These are phyloP conservation scores for Artemisia tridentata DNA, from an alignment of 129 eudicot species.

Conservation along the genomic window DNA sequence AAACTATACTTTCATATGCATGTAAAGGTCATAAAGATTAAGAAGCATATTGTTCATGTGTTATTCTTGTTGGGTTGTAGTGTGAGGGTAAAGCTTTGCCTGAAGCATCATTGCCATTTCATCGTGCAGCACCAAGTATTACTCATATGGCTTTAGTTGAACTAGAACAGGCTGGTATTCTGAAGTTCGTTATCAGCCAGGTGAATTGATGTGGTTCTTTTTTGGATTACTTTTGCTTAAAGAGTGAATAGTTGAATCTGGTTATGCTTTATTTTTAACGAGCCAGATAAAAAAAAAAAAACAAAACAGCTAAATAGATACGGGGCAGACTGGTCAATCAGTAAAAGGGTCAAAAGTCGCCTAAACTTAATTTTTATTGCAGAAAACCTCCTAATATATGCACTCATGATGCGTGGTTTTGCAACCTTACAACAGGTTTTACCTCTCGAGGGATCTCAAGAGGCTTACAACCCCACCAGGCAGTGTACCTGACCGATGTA, in stretches of 20 bases:
- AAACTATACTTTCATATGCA: not conserved
- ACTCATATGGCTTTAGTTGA: constrained; percentile 96
- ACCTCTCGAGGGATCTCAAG: no score
- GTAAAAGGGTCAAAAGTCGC: not conserved
- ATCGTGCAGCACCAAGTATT: constrained; percentile 82
- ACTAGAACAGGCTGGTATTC: constrained; percentile 76
- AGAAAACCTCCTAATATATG: constrained; percentile 1
- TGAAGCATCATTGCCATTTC: constrained; percentile 91
- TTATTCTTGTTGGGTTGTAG: constrained; percentile 39
- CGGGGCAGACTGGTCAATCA: not conserved
- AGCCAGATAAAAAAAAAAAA: not conserved
- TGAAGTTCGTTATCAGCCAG: constrained; percentile 95
- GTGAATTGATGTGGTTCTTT: constrained; percentile 29
- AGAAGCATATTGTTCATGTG: not conserved
- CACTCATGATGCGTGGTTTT: no score
- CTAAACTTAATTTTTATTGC: not conserved
- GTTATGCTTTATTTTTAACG: not conserved
- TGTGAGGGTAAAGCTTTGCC: constrained; percentile 92
- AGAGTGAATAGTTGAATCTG: not conserved
- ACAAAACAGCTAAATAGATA: not conserved
- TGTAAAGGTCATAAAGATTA: not conserved
- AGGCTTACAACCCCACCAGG: no score
- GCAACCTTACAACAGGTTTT: no score
- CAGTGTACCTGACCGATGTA: no score
- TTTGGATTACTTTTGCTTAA: not conserved